phyloP scores from a whole-genome alignment of 345 rosid genomes.

The Microthlaspi erraticum region DNA sequence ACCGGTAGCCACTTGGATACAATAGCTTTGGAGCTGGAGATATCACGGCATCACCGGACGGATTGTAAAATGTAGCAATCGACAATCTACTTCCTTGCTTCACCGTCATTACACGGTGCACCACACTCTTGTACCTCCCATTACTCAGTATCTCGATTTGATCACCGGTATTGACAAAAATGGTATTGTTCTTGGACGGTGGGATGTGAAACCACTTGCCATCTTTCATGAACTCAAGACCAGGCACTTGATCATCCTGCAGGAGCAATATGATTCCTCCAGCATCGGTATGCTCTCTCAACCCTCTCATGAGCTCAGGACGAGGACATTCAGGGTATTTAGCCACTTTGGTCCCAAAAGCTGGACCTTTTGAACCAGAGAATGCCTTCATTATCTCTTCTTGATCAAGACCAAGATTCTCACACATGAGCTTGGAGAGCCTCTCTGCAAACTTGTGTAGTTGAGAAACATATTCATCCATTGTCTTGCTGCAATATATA shows the following conservation, averaged over 20 bases:
- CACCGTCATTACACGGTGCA: conserved; percentile 81
- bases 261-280: conserved; percentile 88
- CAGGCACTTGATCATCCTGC: conserved; percentile 92
- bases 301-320: conserved; percentile 84
- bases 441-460: conserved; percentile 67
- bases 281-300: conserved; percentile 87
- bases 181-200: conserved; percentile 81
- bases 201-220: conserved; percentile 80
- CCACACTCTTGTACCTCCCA: conserved; percentile 72
- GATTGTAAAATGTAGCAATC: conserved; percentile 90
- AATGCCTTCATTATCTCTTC: conserved; percentile 60
- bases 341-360: conserved; percentile 90
- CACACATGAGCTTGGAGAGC: conserved; percentile 71
- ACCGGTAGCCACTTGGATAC: conserved; percentile 66
- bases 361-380: conserved; percentile 68
- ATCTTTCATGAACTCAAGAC: conserved; percentile 82
- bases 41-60: conserved; percentile 73
- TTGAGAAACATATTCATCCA: conserved; percentile 75
- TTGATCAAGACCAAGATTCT: conserved; percentile 74
- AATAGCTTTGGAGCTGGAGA: conserved; percentile 70
- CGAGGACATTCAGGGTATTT: conserved; percentile 77
- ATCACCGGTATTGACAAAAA: conserved; percentile 81
- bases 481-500: conserved; percentile 59
- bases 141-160: conserved; percentile 87
- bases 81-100: conserved; percentile 84